Evolutionary conservation across 441 rosid species (phyloP).

Genomic region (Cnidoscolus chayamansa): DNA sequence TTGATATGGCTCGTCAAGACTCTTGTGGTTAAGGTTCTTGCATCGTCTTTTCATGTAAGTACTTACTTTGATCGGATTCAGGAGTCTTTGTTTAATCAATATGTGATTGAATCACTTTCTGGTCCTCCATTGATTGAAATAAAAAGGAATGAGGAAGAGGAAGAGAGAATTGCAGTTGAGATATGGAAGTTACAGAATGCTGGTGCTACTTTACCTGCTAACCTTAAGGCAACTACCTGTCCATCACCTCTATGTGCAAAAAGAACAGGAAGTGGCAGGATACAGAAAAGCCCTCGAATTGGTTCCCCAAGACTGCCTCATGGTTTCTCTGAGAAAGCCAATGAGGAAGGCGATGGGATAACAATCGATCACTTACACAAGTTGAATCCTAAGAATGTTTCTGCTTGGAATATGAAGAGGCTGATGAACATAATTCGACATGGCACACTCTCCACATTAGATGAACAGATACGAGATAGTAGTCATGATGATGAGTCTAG

Average conservation of each 20-base stretch:
- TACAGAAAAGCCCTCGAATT: constrained; percentile 48
- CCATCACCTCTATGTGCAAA: constrained; percentile 22
- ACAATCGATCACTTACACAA: constrained; percentile 48
- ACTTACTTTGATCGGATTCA: constrained; percentile 73
- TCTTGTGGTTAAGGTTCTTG: constrained; percentile 62
- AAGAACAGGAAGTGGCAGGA: constrained; percentile 49
- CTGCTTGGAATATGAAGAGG: constrained; percentile 63
- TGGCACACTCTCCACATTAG: constrained; percentile 43
- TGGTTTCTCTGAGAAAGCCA: constrained; percentile 28
- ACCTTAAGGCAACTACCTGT: constrained; percentile 31
- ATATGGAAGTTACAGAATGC: constrained; percentile 55
- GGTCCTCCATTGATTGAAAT: constrained; percentile 61
- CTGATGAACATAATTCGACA: constrained; percentile 40
- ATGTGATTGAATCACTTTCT: constrained; percentile 58
- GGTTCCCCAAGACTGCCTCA: constrained; percentile 41
- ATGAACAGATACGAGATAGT: constrained; percentile 57
- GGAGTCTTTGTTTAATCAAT: constrained; percentile 65
- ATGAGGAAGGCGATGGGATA: constrained; percentile 38
- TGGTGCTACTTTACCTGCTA: constrained; percentile 47
- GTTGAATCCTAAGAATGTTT: constrained; percentile 45
- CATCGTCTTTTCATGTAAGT: constrained; percentile 73
- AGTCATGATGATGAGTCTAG: constrained; percentile 50
- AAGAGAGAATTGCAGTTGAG: constrained; percentile 38
- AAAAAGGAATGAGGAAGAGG: constrained; percentile 42
- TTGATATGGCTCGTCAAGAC: constrained; percentile 63